Evolutionary conservation across 352 stramenopile species (phyloP), one percentile per base, ranked within the genome.

Genomic region (Phytophthora podocarpi): DNA sequence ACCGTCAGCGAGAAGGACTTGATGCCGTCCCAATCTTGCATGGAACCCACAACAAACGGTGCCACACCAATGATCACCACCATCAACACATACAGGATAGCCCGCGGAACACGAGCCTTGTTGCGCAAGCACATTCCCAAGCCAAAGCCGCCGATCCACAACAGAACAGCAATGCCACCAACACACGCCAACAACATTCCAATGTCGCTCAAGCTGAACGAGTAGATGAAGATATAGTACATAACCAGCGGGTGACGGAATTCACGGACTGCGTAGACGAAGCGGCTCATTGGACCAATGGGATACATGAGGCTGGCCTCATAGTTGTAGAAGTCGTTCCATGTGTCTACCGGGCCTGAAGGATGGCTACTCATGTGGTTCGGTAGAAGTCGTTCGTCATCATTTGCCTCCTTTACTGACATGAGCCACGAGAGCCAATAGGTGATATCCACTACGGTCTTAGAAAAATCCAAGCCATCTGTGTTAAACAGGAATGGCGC

Each of bases 401-500:
- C 55, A 21, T 85, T 68, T 10, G 76, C 73, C 3, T 71, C 64
- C 7, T 68, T 67, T 4, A 87, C 75, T 7, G 73, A 82, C 76
- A 93, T 91, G 63, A 96, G 85, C 88, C 88, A 96, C 5, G 65
- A 52, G 3, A 95, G 65, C 81, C 83, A 96, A 64, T 96, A 80
- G 4, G 60, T 74, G n/a, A 93, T 77, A 70, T 96, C 88, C 12
- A 90, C 86, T 31, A 75, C 78, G 2, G 84, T 95, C 73, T 96
- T 96, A 4, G 78, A 72, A 41, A 94, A 96, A 49, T 96, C 88
- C 47, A 96, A 73, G 2, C 86, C 85, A 47, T 93, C 85, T 24
- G 88, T 94, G 62, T 95, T 95, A 73, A 93, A 95, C 47, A 96
- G 76, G 63, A 96, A 95, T 4, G 88, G 88, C 1, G 86, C 84